phyloP scores from a whole-genome alignment of 2,329 filamentous ascomycete species.

The Microsporum canis region DNA sequence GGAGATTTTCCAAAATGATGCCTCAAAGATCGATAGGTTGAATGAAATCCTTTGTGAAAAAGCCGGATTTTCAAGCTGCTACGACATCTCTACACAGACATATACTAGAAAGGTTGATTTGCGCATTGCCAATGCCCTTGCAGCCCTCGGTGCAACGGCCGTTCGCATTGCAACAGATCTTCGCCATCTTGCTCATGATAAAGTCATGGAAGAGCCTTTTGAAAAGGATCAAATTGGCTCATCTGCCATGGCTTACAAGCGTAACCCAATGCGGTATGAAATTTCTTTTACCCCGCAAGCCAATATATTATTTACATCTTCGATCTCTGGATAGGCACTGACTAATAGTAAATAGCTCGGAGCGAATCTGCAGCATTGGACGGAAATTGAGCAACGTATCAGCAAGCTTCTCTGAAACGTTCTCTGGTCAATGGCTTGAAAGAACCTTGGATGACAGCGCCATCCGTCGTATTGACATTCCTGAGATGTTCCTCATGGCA shows the following conservation, averaged over 20 bases:
- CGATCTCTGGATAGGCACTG: not conserved
- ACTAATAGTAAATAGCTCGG: conserved; percentile 26
- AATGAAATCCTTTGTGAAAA: conserved; percentile 55
- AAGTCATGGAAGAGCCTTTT: conserved; percentile 79
- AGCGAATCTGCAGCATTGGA: conserved; percentile 50
- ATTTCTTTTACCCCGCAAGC: not conserved
- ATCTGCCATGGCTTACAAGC: conserved; percentile 57
- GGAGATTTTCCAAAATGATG: conserved; percentile 53
- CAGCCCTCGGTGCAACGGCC: conserved; percentile 63
- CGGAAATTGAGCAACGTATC: conserved; percentile 45
- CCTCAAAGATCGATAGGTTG: conserved; percentile 49
- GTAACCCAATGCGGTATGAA: conserved; percentile 39
- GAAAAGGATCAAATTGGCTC: conserved; percentile 68
- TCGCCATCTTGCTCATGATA: conserved; percentile 59
- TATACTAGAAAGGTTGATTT: conserved; percentile 76
- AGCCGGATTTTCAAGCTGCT: conserved; percentile 51
- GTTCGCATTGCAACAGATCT: conserved; percentile 66
- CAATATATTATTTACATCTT: not conserved
- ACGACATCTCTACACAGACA: conserved; percentile 59
- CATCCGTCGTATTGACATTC: conserved; percentile 44
- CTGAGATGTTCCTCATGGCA: conserved; percentile 56
- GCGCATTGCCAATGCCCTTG: conserved; percentile 67
- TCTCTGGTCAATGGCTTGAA: conserved; percentile 64
- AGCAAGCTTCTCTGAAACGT: conserved; percentile 53
- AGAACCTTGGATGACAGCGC: conserved; percentile 59